Base-by-base conservation (phyloP, 2,329 filamentous ascomycete genomes). In the Diplodia scrobiculata region DNA sequence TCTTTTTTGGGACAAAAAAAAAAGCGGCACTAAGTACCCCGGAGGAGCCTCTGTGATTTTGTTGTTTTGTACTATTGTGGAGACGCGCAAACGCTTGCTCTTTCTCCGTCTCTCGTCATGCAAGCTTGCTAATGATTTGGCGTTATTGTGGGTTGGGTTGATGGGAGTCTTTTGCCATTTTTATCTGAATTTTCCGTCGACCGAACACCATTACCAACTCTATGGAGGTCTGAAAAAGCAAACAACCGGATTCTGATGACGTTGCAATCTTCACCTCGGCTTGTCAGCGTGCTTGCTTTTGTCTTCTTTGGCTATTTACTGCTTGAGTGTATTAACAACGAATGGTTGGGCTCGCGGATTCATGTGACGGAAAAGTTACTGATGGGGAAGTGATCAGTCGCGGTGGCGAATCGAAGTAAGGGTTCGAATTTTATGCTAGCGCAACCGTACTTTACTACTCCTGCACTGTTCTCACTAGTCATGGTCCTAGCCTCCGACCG, bases 1-100 rank as follows among this genome's bases (percentile, higher is more conserved):
- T 21, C 29, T 13, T 52, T 50, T 60, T 60, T 32, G 27, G 29
- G 27, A 34, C 53, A 50, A 34, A 60, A 60, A 60, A 60, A 60
- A 60, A 60, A 60, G 55, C 55, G 41, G 55, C 55, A 60, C 50
- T 60, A 27, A 60, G 36, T 41, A 60, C 41, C 55, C 27, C 41
- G 55, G 41, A 14, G 38, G 38, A 45, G 14, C 21, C 19, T 29
- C 48, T 50, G 55, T 48, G 25, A 60, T 50, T n/a, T 34, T 48
- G 14, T 34, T 48, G 25, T 34, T 48, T 60, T 60, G 34, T 50
- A 47, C 13, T 59, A 45, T 34, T 48, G 17, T 41, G 7, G 38
- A 41, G 47, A 60, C 55, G 55, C 55, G 21, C 48, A n/a, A 14
- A 11, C 11, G 55, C 41, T 45, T 60, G 29, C 27, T 48, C 1